Percentiles rank a stretch among this genome's conserved stretches.
Evolutionary conservation across 331 rosid species (phyloP).

Genomic region (Acacia pycnantha): DNA sequence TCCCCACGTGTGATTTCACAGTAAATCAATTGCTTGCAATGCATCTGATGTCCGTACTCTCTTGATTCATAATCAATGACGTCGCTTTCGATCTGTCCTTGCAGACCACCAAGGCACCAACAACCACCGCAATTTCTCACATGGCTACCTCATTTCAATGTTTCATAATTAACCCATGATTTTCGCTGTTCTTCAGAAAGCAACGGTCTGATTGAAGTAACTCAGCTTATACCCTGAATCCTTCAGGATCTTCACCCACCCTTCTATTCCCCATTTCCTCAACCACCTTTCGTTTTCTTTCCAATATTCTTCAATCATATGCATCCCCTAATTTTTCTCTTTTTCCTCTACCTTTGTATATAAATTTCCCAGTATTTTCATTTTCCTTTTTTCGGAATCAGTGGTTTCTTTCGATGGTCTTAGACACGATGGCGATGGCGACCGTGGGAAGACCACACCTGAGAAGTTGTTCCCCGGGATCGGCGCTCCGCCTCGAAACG

Average conservation of each 20-base stretch:
- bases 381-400: not conserved
- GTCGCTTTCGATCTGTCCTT: not conserved
- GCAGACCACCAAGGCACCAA: not conserved
- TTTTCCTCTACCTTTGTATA: not conserved
- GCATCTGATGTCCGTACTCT: not conserved
- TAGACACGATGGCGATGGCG: slow-evolving; percentile 40
- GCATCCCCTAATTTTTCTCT: not conserved
- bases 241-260: not conserved
- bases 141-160: not conserved
- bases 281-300: slow-evolving; percentile 13
- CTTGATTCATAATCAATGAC: not conserved
- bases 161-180: not conserved
- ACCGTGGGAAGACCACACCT: slow-evolving; percentile 35
- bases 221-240: not conserved
- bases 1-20: not conserved
- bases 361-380: not conserved
- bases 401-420: not conserved
- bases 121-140: not conserved
- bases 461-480: slow-evolving; percentile 17
- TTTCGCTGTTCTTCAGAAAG: not conserved
- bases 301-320: not conserved
- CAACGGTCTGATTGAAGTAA: slow-evolving; percentile 18
- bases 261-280: not conserved
- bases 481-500: slow-evolving; percentile 17
- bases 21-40: not conserved